Percentiles rank a stretch among this genome's conserved stretches.
Evolutionary conservation across 345 rosid species (phyloP).

Genomic region (Populus davidiana): DNA sequence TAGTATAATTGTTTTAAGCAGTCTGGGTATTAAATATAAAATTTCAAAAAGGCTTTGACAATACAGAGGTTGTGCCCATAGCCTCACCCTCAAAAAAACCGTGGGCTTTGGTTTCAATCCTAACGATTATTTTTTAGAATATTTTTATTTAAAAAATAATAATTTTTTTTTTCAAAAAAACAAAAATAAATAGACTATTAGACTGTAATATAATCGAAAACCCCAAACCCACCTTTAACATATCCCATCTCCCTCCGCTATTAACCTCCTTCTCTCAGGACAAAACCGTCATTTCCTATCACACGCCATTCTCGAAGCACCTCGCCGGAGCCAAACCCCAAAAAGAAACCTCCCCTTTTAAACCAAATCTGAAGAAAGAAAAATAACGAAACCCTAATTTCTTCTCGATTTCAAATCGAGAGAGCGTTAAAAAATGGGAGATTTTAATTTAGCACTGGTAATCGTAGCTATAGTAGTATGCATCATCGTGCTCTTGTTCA

Average conservation of each 20-base stretch:
- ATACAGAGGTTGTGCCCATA: no score
- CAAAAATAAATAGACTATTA: no score
- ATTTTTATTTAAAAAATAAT: no score
- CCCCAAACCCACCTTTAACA: not conserved
- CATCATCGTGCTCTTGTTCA: slow-evolving; percentile 78
- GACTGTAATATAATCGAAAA: not conserved
- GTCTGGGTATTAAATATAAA: no score
- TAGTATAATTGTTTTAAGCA: no score
- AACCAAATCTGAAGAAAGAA: slow-evolving; percentile 9
- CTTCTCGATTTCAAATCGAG: slow-evolving; percentile 28
- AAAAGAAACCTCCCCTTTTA: not conserved
- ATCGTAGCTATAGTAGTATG: slow-evolving; percentile 91
- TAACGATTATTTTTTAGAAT: no score
- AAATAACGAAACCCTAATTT: slow-evolving; percentile 23
- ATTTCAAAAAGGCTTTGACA: no score
- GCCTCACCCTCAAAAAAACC: not conserved
- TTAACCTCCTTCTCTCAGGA: not conserved
- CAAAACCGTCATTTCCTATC: not conserved
- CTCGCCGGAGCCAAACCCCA: slow-evolving; percentile 8
- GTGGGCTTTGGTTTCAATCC: no score
- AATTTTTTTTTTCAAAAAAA: no score
- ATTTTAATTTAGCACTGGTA: slow-evolving; percentile 98
- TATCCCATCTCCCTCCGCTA: not conserved
- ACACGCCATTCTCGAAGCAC: not conserved
- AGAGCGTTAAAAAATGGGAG: slow-evolving; percentile 62